Conservation (phyloP, 1,284 basidiomycete species). For the Macrocystidia cucumis region DNA sequence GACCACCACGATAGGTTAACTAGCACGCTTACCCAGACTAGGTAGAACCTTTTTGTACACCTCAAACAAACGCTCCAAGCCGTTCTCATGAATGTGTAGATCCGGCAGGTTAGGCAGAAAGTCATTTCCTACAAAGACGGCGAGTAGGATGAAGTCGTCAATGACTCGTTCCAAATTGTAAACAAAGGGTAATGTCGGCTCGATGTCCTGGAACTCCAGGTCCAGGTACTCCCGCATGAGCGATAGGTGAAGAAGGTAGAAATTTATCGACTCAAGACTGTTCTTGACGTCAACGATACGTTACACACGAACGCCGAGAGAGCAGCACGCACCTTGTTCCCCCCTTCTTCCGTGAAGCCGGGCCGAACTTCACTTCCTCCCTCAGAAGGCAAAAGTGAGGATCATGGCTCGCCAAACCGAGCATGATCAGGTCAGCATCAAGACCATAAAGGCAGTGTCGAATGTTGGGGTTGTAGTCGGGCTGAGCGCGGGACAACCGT, state of each 20-base stretch:
- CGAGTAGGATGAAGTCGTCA: constrained; percentile 95
- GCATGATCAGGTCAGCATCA: constrained; percentile 98
- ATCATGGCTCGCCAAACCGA: constrained; percentile 94
- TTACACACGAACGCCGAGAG: constrained; percentile 1
- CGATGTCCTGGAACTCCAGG: constrained; percentile 82
- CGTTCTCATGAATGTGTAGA: constrained; percentile 97
- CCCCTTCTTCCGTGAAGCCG: constrained; percentile 65
- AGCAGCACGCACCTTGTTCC: constrained; percentile 47
- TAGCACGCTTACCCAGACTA: constrained; percentile 50
- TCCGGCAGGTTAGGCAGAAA: constrained; percentile 96
- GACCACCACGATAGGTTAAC: constrained; percentile 1
- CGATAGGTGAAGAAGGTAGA: constrained; percentile 92
- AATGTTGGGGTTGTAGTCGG: constrained; percentile 88
- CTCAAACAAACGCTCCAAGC: constrained; percentile 85
- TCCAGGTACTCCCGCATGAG: constrained; percentile 96
- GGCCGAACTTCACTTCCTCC: constrained; percentile 98
- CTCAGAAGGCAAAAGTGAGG: constrained; percentile 97
- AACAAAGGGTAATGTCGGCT: constrained; percentile 29
- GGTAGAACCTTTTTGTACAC: constrained; percentile 94
- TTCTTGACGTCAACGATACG: neutral
- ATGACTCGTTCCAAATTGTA: constrained; percentile 87
- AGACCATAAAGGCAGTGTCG: constrained; percentile 98
- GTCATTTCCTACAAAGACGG: constrained; percentile 96
- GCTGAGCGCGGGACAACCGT: constrained; percentile 88
- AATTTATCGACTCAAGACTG: constrained; percentile 84